These are phyloP conservation scores for Fragilaria radians DNA, from an alignment of 108 stramenopile genomes.

Conservation along the genomic window DNA sequence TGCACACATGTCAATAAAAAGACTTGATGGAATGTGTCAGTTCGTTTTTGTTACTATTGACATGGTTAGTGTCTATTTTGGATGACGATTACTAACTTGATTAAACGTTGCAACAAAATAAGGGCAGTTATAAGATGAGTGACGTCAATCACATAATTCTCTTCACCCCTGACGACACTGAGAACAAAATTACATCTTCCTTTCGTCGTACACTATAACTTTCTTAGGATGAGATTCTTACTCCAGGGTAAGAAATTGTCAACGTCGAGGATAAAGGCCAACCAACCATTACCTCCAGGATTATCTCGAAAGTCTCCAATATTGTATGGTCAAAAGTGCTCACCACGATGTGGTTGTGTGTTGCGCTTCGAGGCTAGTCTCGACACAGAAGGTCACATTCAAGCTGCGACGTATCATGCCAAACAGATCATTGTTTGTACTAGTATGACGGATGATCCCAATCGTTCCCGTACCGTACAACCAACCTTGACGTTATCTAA, in stretches of 20 bases:
- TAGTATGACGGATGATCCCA: constrained; percentile 7
- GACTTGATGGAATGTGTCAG: too few species aligned
- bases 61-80: too few species aligned
- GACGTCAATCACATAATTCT: too few species aligned
- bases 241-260: background rate
- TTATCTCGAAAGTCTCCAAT: background rate
- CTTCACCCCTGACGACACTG: too few species aligned
- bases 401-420: constrained; percentile 44
- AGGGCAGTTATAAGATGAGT: too few species aligned
- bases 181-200: too few species aligned
- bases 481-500: constrained; percentile 27
- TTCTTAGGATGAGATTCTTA: constrained; percentile 1
- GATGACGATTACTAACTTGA: too few species aligned
- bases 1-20: too few species aligned
- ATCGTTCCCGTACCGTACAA: constrained; percentile 11
- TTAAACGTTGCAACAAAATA: too few species aligned
- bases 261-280: background rate
- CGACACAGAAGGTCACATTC: constrained; percentile 26
- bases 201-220: too few species aligned
- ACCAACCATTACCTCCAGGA: background rate
- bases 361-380: constrained; percentile 62
- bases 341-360: constrained; percentile 69
- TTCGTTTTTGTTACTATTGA: too few species aligned
- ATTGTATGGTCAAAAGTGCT: constrained; percentile 79
- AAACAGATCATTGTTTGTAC: constrained; percentile 47